Evolutionary conservation across 1,139 yeast genomes (phyloP), one percentile per base, ranked within the genome.

Genomic region (Protomyces inundatus): DNA sequence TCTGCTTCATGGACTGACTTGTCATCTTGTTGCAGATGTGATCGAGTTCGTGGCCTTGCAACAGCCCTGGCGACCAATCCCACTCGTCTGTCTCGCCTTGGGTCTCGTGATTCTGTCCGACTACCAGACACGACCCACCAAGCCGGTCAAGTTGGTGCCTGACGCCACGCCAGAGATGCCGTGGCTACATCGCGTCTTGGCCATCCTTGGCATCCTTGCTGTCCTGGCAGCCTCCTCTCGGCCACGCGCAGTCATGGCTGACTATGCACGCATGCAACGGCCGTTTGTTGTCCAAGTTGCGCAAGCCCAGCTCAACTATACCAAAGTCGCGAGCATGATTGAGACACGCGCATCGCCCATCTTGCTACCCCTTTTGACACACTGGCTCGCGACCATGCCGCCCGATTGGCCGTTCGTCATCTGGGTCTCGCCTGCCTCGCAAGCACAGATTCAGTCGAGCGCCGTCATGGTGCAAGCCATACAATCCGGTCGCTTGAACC

Each of bases 291-390:
- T 42, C 3, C 16, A 14, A 16, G 48, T 42, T 16, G 32, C 30
- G 7, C 6, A 42, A n/a, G 48, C 23, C 6, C 45, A 23, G 9
- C 61, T 58, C 53, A 58, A 58, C 33, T 34, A 37, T 34, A 58
- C 62, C 34, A 58, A 58, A 35, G 62, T 58, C 6, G 62, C 62
- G 30, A 58, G 56, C 33, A 33, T 58, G 56, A 58, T 58, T 14
- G 62, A 58, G 53, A 58, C 62, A 6, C 62, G 62, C 45, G 51
- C 53, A n/a, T 51, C 54, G 12, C 62, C 62, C 35, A 58, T 58
- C 50, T 52, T 58, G 36, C 39, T 58, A 7, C 62, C 62, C 5
- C 33, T 58, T 1, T 35, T 58, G 3, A 37, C 32, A n/a, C 53
- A 55, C 52, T 58, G 62, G 62, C 62, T 58, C 4, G 55, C 56